Conservation (phyloP, 1,284 basidiomycete genomes). For the Mycena sp. region DNA sequence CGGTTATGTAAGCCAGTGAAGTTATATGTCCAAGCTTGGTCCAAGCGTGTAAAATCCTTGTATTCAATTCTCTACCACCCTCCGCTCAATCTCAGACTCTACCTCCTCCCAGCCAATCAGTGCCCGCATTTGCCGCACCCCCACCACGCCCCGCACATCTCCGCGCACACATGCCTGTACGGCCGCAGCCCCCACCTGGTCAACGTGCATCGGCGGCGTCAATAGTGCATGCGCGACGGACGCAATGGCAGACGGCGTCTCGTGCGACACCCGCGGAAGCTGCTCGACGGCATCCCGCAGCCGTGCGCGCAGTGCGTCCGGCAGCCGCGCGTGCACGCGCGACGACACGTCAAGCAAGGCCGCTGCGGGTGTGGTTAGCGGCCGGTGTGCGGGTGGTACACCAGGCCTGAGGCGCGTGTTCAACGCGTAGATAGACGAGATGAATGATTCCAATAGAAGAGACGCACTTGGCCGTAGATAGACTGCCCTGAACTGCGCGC, state of each 20-base stretch:
- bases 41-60: no score
- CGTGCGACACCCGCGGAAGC: conserved; percentile 37
- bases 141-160: conserved; percentile 75
- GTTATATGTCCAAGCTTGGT: no score
- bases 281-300: conserved; percentile 45
- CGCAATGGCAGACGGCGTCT: conserved; percentile 58
- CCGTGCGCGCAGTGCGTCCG: conserved; percentile 70
- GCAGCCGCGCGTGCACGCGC: conserved; percentile 64
- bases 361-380: conserved; percentile 87
- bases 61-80: no score
- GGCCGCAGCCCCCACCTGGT: conserved; percentile 92
- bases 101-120: conserved; percentile 67
- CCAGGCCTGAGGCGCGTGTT: conserved; percentile 68
- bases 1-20: no score
- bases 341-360: conserved; percentile 86
- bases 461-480: conserved; percentile 86
- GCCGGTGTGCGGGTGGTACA: conserved; percentile 96
- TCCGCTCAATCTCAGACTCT: no score
- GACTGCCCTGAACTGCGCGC: conserved; percentile 64
- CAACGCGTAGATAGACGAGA: conserved; percentile 16
- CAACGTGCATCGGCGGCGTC: conserved; percentile 93
- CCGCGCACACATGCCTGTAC: conserved; percentile 60
- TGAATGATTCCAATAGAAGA: conserved; percentile 27
- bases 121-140: conserved; percentile 79
- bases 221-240: conserved; percentile 82